Conservation (phyloP, 345 rosid genomes). For the Hypericum perforatum region DNA sequence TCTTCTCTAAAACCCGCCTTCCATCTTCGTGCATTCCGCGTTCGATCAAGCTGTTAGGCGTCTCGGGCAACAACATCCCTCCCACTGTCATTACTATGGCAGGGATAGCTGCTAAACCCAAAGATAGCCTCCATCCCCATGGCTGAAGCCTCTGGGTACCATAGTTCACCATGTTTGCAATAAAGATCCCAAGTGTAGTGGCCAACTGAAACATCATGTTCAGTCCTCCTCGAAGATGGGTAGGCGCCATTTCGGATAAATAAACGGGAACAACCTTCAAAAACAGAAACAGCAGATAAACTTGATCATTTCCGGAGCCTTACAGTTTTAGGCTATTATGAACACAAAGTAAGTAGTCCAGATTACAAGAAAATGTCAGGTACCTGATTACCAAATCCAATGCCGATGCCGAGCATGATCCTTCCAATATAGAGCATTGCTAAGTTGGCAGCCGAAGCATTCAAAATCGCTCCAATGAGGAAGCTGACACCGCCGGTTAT, state of each 20-base stretch:
- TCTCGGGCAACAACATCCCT: conserved; percentile 65
- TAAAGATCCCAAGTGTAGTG: conserved; percentile 74
- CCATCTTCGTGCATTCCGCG: conserved; percentile 51
- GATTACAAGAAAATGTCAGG: no score
- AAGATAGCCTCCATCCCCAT: conserved; percentile 97
- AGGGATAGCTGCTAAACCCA: conserved; percentile 82
- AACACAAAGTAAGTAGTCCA: no score
- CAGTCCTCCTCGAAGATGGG: conserved; percentile 83
- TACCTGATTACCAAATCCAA: conserved; percentile 9
- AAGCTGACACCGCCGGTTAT: conserved; percentile 8
- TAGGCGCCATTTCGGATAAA: conserved; percentile 88
- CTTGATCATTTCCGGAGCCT: not conserved
- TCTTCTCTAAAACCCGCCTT: conserved; percentile 49
- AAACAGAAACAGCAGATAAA: not conserved
- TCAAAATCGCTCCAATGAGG: conserved; percentile 6
- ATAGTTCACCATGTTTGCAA: conserved; percentile 84
- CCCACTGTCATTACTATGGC: conserved; percentile 78
- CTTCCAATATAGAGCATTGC: conserved; percentile 9
- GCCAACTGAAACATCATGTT: conserved; percentile 97
- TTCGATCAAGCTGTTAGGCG: conserved; percentile 85
- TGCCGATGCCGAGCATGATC: conserved; percentile 8
- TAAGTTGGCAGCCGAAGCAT: conserved; percentile 5
- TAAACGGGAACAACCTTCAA: conserved; percentile 74
- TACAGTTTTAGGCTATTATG: not conserved
- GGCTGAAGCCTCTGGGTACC: conserved; percentile 72